phyloP scores from a whole-genome alignment of 805 yeast species.

The Monosporozyma siamensis region DNA sequence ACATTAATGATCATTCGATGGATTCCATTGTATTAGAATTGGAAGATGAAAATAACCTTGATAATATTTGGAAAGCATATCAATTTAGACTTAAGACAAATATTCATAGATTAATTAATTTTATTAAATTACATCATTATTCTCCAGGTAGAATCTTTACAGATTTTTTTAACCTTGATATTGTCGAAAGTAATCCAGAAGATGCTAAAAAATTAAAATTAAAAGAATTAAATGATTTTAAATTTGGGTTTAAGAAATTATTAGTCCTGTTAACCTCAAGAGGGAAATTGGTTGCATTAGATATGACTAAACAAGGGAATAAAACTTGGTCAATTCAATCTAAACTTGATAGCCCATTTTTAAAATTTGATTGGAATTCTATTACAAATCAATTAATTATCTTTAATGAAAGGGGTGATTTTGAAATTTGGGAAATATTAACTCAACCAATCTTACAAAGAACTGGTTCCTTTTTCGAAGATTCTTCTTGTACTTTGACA shows the following conservation, averaged over 20 bases:
- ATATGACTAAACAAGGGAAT: slow-evolving; percentile 32
- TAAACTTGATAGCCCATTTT: slow-evolving; percentile 12
- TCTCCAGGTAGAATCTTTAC: slow-evolving; percentile 19
- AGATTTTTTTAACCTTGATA: slow-evolving; percentile 10
- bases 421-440: background rate
- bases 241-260: slow-evolving; percentile 40
- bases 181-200: slow-evolving; percentile 3
- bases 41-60: slow-evolving; percentile 10
- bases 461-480: background rate
- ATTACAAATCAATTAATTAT: slow-evolving; percentile 15
- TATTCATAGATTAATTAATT: slow-evolving; percentile 13
- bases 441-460: slow-evolving; percentile 4
- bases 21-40: slow-evolving; percentile 16
- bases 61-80: slow-evolving; percentile 19
- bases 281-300: slow-evolving; percentile 37
- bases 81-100: slow-evolving; percentile 20
- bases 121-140: slow-evolving; percentile 12
- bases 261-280: slow-evolving; percentile 34
- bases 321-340: slow-evolving; percentile 33
- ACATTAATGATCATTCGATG: slow-evolving; percentile 12
- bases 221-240: slow-evolving; percentile 14
- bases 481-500: background rate
- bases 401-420: slow-evolving; percentile 26
- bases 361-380: slow-evolving; percentile 16
- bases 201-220: slow-evolving; percentile 13